These are phyloP conservation scores for Exophiala viscosa DNA, from an alignment of 2,329 filamentous ascomycete species.

Conservation along the genomic window DNA sequence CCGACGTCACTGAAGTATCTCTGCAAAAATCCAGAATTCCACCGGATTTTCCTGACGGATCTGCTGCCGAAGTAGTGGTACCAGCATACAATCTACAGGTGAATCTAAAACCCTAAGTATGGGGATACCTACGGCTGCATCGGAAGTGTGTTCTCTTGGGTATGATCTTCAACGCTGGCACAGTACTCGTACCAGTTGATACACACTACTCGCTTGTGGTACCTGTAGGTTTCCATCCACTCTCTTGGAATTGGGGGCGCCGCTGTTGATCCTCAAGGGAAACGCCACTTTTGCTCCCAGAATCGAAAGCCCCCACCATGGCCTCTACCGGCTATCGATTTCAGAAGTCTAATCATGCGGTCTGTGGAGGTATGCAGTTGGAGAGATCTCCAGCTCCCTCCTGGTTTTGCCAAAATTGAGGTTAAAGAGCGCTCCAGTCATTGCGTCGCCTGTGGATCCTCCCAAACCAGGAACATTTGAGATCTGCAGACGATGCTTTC, in stretches of 20 bases:
- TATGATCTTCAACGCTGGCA: too few relatives aligned
- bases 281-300: constrained; percentile 1
- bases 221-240: constrained; percentile 1
- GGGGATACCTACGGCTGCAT: too few relatives aligned
- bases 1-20: too few relatives aligned
- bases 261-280: constrained; percentile 1
- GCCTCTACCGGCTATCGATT: constrained; percentile 6
- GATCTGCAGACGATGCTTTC: too few relatives aligned
- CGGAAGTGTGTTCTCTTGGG: too few relatives aligned
- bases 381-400: neutral
- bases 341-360: constrained; percentile 1
- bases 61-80: too few relatives aligned
- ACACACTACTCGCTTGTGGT: neutral
- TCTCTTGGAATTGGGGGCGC: constrained; percentile 2
- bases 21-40: too few relatives aligned
- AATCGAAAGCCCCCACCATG: neutral
- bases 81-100: too few relatives aligned
- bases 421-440: constrained; percentile 17
- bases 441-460: constrained; percentile 11
- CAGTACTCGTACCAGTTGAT: too few relatives aligned
- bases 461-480: too few relatives aligned
- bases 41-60: too few relatives aligned
- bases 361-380: constrained; percentile 3
- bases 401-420: constrained; percentile 2
- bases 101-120: too few relatives aligned